Evolutionary conservation across 805 yeast species (phyloP), one percentile per base, ranked within the genome.

Genomic region (Saturnispora galanensis): DNA sequence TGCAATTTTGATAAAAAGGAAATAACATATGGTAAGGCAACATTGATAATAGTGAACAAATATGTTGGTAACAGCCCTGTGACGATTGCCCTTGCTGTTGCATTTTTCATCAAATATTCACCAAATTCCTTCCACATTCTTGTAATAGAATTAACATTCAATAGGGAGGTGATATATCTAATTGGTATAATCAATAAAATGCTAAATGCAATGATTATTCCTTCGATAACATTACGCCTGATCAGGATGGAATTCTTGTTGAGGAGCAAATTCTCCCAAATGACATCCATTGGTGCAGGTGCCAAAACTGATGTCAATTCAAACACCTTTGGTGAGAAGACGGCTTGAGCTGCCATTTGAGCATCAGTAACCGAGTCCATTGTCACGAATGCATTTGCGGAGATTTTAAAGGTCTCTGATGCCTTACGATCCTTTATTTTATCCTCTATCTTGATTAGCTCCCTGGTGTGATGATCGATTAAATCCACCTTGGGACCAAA

Each of bases 341-440:
- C 86, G 0, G 97, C 93, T 62, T 93, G 98, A 0, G 97, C 96
- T 4, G 95, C 86, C 88, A 93, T 83, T 60, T 93, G 98, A 1
- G 98, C 97, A 58, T 85, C 84, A 0, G 96, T 90, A 3, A 89
- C 97, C 0, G 93, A 76, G 48, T 84, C 85, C 95, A 93, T 83
- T 0, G 97, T 93, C 12, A 90, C 79, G 62, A 93, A 93, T 1
- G 81, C 81, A 33, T 69, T 60, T 1, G 71, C 62, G 3, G 70
- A 53, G 30, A 70, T 70, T 41, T 59, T 60, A 56, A 74, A 75
- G 31, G 64, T 58, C 31, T 56, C 47, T 30, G 59, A 66, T 8
- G 37, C 29, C 42, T 60, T 54, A 16, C 69, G 54, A 3, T 52
- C 45, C 28, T 50, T 55, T 34, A 77, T 76, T 39, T 68, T 49